Conservation (phyloP, 805 yeast genomes). For the Wickerhamiella vanderwaltii region DNA sequence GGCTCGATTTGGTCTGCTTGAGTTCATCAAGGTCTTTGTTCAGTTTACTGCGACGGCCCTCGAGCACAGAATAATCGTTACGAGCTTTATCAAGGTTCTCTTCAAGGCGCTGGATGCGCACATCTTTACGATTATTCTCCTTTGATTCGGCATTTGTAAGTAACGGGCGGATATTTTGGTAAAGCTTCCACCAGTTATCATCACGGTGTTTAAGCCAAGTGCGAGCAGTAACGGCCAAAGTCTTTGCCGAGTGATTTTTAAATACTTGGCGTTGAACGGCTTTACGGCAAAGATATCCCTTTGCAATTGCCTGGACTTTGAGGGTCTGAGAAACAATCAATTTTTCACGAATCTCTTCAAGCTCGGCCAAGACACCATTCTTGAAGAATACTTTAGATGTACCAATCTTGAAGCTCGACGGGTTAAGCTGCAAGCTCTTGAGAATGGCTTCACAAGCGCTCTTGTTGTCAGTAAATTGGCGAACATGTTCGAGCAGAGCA, state of each 20-base stretch:
- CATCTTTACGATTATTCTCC: conserved; percentile 18
- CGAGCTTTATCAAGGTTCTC: conserved; percentile 25
- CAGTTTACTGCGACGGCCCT: conserved; percentile 15
- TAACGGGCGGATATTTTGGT: conserved; percentile 61
- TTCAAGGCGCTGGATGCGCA: conserved; percentile 26
- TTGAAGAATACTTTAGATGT: conserved; percentile 62
- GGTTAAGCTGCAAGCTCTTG: conserved; percentile 48
- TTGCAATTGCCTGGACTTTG: conserved; percentile 47
- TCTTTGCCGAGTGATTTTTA: conserved; percentile 56
- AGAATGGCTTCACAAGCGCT: conserved; percentile 59
- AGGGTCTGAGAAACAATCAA: conserved; percentile 45
- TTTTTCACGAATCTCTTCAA: conserved; percentile 66
- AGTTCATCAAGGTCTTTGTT: conserved; percentile 14
- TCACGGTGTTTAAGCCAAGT: conserved; percentile 36
- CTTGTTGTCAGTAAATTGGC: conserved; percentile 36
- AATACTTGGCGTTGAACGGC: conserved; percentile 37
- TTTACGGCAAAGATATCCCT: conserved; percentile 53
- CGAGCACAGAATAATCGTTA: conserved; percentile 13
- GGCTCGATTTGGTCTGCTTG: background rate
- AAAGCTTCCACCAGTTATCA: conserved; percentile 72
- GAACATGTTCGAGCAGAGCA: conserved; percentile 37
- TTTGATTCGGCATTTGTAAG: conserved; percentile 35
- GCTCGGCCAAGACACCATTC: conserved; percentile 62
- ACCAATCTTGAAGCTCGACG: conserved; percentile 52
- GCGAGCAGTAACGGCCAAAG: conserved; percentile 50